These are phyloP conservation scores for Phialemoniopsis sp. DNA, from an alignment of 2,329 filamentous ascomycete species.

Conservation along the genomic window DNA sequence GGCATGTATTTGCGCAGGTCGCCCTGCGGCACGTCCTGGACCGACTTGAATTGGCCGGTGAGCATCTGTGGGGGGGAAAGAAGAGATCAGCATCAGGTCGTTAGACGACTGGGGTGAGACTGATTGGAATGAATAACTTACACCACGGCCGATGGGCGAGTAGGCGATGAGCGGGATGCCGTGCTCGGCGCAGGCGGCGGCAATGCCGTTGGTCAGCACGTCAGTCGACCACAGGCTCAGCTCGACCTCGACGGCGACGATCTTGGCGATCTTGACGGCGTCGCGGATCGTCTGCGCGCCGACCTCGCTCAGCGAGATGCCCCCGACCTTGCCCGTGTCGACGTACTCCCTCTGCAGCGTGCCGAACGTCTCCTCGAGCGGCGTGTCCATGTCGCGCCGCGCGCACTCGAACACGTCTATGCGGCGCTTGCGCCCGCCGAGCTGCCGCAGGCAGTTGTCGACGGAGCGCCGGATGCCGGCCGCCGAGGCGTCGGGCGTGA, in stretches of 20 bases:
- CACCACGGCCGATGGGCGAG: constrained; percentile 57
- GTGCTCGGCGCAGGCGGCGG: constrained; percentile 43
- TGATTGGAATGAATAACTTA: too few relatives aligned
- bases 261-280: constrained; percentile 36
- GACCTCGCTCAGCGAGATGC: constrained; percentile 48
- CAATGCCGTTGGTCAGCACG: constrained; percentile 45
- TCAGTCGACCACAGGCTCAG: constrained; percentile 46
- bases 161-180: constrained; percentile 53
- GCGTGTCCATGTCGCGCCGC: constrained; percentile 46
- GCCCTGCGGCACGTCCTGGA: constrained; percentile 38
- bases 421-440: constrained; percentile 48
- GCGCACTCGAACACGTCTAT: constrained; percentile 59
- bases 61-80: constrained; percentile 1
- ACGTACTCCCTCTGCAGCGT: constrained; percentile 43
- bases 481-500: constrained; percentile 39
- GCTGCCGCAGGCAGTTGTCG: constrained; percentile 47
- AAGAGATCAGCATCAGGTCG: too few relatives aligned
- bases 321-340: constrained; percentile 45
- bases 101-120: too few relatives aligned
- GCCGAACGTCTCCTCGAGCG: constrained; percentile 37
- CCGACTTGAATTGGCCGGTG: constrained; percentile 17
- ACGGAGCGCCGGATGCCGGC: constrained; percentile 52
- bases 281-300: constrained; percentile 42
- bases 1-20: constrained; percentile 21
- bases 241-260: constrained; percentile 50